Evolutionary conservation across 2,329 filamentous ascomycete genomes (phyloP).

Genomic region (Lasiodiplodia theobromae): DNA sequence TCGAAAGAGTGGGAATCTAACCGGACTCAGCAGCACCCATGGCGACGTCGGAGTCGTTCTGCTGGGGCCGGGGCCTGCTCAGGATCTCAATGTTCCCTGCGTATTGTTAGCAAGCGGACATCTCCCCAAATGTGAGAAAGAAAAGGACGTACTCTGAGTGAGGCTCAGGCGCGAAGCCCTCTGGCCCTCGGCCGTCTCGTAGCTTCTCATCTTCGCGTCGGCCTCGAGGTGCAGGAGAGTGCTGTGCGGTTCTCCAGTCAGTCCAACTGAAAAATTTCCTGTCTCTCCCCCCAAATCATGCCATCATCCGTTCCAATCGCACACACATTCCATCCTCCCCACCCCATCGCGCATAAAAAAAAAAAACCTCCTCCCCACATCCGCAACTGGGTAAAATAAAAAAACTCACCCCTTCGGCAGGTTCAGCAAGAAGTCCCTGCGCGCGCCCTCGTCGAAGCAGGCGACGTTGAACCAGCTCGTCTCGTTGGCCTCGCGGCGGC

Average conservation of each 20-base stretch:
- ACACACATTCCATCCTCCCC: no score
- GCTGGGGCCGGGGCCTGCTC: slow-evolving; percentile 41
- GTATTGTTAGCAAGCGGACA: slow-evolving; percentile 1
- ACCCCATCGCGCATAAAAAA: no score
- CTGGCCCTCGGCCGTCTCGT: slow-evolving; percentile 75
- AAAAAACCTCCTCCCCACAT: background rate
- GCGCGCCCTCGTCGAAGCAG: slow-evolving; percentile 73
- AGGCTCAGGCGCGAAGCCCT: slow-evolving; percentile 70
- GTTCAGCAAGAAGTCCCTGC: slow-evolving; percentile 74
- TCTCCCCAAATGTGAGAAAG: no score
- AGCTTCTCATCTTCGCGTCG: slow-evolving; percentile 73
- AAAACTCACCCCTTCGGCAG: slow-evolving; percentile 82
- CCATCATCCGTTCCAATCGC: background rate
- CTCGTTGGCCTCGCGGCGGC: slow-evolving; percentile 72
- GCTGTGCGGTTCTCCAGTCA: slow-evolving; percentile 59
- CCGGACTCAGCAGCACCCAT: background rate
- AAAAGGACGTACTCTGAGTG: slow-evolving; percentile 75
- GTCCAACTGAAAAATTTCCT: background rate
- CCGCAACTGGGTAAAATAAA: slow-evolving; percentile 7
- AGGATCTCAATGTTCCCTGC: slow-evolving; percentile 59
- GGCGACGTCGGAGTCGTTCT: background rate
- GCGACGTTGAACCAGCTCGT: slow-evolving; percentile 87
- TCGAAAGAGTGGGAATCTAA: background rate
- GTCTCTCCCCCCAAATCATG: background rate
- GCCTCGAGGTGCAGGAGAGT: slow-evolving; percentile 84